Base-by-base conservation (phyloP, 805 yeast genomes). In the Ogataea zsoltii region DNA sequence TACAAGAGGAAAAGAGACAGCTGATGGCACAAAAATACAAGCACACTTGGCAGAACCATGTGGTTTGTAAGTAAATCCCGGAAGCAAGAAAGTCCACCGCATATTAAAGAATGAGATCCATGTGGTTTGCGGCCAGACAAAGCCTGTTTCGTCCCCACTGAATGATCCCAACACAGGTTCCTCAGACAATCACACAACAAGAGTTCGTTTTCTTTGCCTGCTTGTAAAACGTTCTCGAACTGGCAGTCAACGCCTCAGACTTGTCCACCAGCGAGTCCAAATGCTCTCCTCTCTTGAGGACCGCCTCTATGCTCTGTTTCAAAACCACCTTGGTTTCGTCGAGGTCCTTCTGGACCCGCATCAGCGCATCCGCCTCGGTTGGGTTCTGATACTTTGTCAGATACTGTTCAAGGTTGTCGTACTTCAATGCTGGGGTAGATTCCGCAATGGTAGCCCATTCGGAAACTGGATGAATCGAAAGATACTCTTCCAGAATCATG, bases 281-380 rank as follows among this genome's bases (percentile, higher is more conserved):
- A 61, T 90, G 90, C 68, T 94, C 99, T 41, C 99, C 99, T 66
- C 99, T 82, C 67, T 89, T 95, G 63, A 94, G 76, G 7, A 94
- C 97, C 50, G 85, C 77, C 68, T 94, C 97, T 55, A 94, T 92
- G 38, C 97, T 90, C 71, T 92, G 91, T 70, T 94, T 98, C 60
- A 94, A 75, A 33, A 91, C 96, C 57, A 92, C 88, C 74, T 94
- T 94, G 30, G 99, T 94, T 64, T 94, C 99, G 67, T 94, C 99
- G 59, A 94, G 79, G 68, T 94, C 99, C 63, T 90, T 96, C 72
- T 94, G 99, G 17, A 94, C 99, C 66, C 85, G 87, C 96, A 94
- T 85, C 51, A 94, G 82, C 10, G 97, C 85, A 66, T 94, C 99
- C 0, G 98, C 98, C 72, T 94, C 96, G 33, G 85, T 77, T 25